Conservation (phyloP, 1,284 basidiomycete genomes). For the Fomes fomentarius region DNA sequence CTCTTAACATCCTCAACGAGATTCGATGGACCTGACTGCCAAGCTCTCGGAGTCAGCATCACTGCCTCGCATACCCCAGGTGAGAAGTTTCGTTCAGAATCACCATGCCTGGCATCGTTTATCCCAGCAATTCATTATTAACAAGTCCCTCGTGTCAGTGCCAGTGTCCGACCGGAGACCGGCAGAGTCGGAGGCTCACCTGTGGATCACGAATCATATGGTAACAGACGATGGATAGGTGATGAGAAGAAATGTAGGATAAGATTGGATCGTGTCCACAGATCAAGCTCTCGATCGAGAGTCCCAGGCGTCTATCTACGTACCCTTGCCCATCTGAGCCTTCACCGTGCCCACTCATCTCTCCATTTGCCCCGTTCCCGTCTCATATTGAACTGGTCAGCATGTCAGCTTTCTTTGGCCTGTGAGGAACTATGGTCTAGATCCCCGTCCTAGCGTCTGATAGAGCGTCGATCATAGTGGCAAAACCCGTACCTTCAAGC, state of each 20-base stretch:
- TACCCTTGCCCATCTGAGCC: slow-evolving; percentile 10
- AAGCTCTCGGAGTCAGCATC: too few relatives aligned
- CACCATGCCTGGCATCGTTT: too few relatives aligned
- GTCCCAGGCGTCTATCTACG: slow-evolving; percentile 14
- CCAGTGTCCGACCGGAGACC: too few relatives aligned
- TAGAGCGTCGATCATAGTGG: slow-evolving; percentile 49
- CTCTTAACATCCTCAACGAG: too few relatives aligned
- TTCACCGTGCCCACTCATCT: slow-evolving; percentile 4
- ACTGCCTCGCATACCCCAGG: too few relatives aligned
- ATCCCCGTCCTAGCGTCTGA: slow-evolving; percentile 4
- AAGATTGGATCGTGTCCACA: not conserved
- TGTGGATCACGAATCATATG: too few relatives aligned
- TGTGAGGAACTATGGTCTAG: slow-evolving; percentile 52
- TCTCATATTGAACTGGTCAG: not conserved
- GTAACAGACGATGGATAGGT: too few relatives aligned
- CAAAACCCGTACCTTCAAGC: slow-evolving; percentile 96
- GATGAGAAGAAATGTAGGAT: slow-evolving; percentile 1
- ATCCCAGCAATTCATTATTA: too few relatives aligned
- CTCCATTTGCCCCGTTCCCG: not conserved
- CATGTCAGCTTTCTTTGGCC: slow-evolving; percentile 86
- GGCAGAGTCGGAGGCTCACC: too few relatives aligned
- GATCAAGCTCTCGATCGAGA: slow-evolving; percentile 5
- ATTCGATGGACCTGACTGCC: too few relatives aligned
- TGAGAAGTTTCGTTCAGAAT: too few relatives aligned
- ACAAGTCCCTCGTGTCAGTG: too few relatives aligned